Evolutionary conservation across 352 stramenopile species (phyloP), one percentile per base, ranked within the genome.

Genomic region (Phytopythium mirpurense): DNA sequence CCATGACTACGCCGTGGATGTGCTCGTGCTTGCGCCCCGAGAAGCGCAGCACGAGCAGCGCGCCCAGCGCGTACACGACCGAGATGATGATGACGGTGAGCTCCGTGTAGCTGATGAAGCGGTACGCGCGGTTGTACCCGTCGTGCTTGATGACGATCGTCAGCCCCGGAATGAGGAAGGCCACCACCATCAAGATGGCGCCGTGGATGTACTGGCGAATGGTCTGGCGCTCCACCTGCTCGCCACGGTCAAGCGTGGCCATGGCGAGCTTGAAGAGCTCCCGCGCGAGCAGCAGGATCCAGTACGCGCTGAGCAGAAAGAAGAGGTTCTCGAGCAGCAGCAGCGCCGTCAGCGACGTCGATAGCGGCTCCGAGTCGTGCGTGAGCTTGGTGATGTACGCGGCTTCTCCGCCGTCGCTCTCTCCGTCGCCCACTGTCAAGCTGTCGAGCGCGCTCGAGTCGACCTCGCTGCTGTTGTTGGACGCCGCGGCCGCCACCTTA

Each of bases 261-360:
- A 79, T 83, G 0, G 77, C 74, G 18, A 88, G 59, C 54, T 83
- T 78, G 57, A 82, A 88, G 3, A 88, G 52, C 32, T 88, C 77
- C 10, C 58, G 41, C 8, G 74, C 78, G 2, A 88, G 50, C 12
- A 84, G 46, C 38, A 83, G 74, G 46, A 88, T 79, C 77, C 77
- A 88, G 59, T 84, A 88, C 11, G 77, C 77, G 42, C 70, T 80
- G 15, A 88, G 56, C 23, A 88, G 57, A 54, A 85, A 81, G 34
- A 83, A 79, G 21, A 88, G 56, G 54, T 86, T 88, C 47, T 88
- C 68, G 9, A 72, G 50, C 31, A 84, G 45, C 18, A 88, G 59
- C 21, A 86, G 54, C 21, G 68, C 59, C 37, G 72, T 81, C 1
- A 88, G 56, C 35, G 58, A 57, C 19, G 62, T 71, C 11, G 62